Conservation (phyloP, 1,284 basidiomycete species). For the Trichosporon asahii region DNA sequence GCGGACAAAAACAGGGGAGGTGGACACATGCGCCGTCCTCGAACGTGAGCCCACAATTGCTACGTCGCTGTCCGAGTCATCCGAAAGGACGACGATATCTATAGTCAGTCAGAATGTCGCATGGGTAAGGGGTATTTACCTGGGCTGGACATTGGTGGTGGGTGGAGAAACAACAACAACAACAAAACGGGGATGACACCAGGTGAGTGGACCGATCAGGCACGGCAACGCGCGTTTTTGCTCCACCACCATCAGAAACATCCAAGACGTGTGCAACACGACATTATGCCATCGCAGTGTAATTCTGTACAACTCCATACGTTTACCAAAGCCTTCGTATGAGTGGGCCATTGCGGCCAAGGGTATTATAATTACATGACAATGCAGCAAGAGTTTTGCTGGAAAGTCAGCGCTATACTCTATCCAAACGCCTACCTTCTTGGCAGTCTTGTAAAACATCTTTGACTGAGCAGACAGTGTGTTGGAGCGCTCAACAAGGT, state of each 20-base stretch:
- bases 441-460: conserved; percentile 91
- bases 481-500: conserved; percentile 91
- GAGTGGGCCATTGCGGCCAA: not conserved
- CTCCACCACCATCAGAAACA: not conserved
- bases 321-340: not conserved
- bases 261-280: not conserved
- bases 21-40: not conserved
- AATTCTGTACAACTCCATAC: conserved; percentile 18
- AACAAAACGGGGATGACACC: not conserved
- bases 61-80: conserved; percentile 18
- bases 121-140: not conserved
- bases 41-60: conserved; percentile 3
- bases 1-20: conserved; percentile 15
- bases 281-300: not conserved
- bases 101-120: not conserved
- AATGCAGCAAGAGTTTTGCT: conserved; percentile 71
- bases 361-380: conserved; percentile 48
- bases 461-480: conserved; percentile 87
- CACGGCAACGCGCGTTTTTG: not conserved
- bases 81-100: conserved; percentile 19
- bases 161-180: not conserved
- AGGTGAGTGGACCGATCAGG: conserved; percentile 7
- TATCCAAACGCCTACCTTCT: conserved; percentile 62
- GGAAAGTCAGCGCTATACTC: not conserved
- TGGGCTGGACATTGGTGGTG: not conserved